A percentile compares a stretch with the other conserved stretches of the same genome.
Conservation (phyloP, 2,329 filamentous ascomycete genomes). For the Tolypocladium tropicale region DNA sequence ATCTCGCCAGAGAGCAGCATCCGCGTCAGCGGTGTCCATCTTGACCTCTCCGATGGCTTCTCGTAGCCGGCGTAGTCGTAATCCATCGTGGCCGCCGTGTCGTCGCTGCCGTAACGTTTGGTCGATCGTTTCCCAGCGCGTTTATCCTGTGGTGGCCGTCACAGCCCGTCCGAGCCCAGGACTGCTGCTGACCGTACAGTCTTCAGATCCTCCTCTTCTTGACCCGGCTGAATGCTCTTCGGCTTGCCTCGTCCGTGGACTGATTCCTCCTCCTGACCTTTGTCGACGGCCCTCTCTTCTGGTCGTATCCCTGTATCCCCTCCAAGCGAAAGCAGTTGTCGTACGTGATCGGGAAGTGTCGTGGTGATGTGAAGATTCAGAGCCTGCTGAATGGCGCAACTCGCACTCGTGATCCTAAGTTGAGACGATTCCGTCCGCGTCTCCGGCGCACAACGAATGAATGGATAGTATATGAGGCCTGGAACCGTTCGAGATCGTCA, state of each 20-base stretch:
- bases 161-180: neutral
- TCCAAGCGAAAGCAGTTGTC: neutral
- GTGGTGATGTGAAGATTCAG: slow-evolving; percentile 31
- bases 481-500: neutral
- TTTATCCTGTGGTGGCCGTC: neutral
- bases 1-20: slow-evolving; percentile 79
- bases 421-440: neutral
- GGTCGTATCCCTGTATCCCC: neutral
- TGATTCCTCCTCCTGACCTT: neutral
- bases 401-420: neutral
- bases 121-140: neutral
- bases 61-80: slow-evolving; percentile 17
- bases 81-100: slow-evolving; percentile 12
- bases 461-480: neutral
- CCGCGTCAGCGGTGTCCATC: slow-evolving; percentile 74
- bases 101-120: neutral
- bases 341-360: neutral
- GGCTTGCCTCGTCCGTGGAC: neutral
- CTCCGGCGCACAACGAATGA: neutral
- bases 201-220: neutral
- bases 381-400: slow-evolving; percentile 40
- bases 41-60: slow-evolving; percentile 54
- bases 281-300: neutral
- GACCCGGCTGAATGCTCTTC: neutral
- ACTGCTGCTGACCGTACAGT: neutral